phyloP scores from a whole-genome alignment of 768 basidiomycete genomes.

The Fibroporia radiculosa region DNA sequence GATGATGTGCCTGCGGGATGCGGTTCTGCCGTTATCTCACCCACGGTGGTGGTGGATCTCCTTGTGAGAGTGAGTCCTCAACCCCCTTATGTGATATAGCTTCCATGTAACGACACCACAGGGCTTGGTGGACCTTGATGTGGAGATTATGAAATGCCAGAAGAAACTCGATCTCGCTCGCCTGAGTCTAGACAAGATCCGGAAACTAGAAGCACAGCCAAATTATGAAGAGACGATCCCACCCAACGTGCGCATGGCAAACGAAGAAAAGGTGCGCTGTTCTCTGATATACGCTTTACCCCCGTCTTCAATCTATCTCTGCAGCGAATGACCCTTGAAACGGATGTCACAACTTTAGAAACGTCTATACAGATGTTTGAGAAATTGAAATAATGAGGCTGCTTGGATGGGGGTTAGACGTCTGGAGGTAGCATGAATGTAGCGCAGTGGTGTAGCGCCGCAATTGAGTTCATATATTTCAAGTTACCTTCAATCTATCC shows the following conservation, averaged over 20 bases:
- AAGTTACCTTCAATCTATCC: too few species aligned
- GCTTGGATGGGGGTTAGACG: too few species aligned
- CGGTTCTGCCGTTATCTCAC: slow-evolving; percentile 72
- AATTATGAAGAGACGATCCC: slow-evolving; percentile 82
- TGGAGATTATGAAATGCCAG: slow-evolving; percentile 81
- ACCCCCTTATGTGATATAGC: background rate
- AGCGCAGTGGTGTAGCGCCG: too few species aligned
- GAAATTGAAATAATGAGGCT: slow-evolving; percentile 41
- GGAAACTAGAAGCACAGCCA: slow-evolving; percentile 60
- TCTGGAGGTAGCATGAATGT: too few species aligned
- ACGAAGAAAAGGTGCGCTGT: slow-evolving; percentile 72
- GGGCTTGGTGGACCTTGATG: slow-evolving; percentile 87
- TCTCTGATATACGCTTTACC: slow-evolving; percentile 1
- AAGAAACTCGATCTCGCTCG: slow-evolving; percentile 79
- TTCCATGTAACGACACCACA: slow-evolving; percentile 23
- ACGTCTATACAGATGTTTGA: slow-evolving; percentile 71
- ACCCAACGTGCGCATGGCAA: slow-evolving; percentile 60
- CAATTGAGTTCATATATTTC: too few species aligned
- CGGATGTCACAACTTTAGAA: slow-evolving; percentile 69
- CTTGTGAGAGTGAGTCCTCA: slow-evolving; percentile 68
- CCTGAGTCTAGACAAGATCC: slow-evolving; percentile 67
- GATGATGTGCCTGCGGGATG: slow-evolving; percentile 82
- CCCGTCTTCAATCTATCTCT: background rate
- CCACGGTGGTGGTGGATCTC: slow-evolving; percentile 69
- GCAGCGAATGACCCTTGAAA: slow-evolving; percentile 70